A percentile compares a stretch with the other conserved stretches of the same genome.
These are phyloP conservation scores for Malus hybrid DNA, from an alignment of 331 rosid species.

Conservation along the genomic window DNA sequence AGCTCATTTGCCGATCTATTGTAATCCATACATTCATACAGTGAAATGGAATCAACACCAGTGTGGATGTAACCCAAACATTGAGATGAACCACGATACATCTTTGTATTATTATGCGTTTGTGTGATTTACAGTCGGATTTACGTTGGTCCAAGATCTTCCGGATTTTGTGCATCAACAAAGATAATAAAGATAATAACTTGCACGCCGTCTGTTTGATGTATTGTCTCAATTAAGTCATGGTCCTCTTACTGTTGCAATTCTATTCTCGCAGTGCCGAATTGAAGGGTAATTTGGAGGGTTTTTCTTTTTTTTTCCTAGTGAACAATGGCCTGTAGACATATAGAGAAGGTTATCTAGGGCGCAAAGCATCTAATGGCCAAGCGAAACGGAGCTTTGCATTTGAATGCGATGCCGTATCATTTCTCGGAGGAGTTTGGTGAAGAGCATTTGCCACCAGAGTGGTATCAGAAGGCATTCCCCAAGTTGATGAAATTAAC, in stretches of 20 bases:
- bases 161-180: too few relatives aligned
- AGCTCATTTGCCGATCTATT: too few relatives aligned
- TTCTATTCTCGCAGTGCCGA: neutral
- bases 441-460: slow-evolving; percentile 23
- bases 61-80: too few relatives aligned
- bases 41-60: too few relatives aligned
- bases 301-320: neutral
- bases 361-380: neutral
- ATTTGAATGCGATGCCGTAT: slow-evolving; percentile 31
- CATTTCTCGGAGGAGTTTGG: slow-evolving; percentile 37
- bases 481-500: slow-evolving; percentile 37
- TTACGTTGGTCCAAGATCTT: too few relatives aligned
- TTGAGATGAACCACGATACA: too few relatives aligned
- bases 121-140: too few relatives aligned
- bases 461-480: slow-evolving; percentile 45
- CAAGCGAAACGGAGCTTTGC: slow-evolving; percentile 12
- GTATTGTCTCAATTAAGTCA: neutral
- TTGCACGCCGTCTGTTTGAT: slow-evolving; percentile 5
- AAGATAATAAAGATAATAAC: neutral
- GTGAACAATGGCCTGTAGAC: slow-evolving; percentile 3
- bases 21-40: too few relatives aligned
- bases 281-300: neutral
- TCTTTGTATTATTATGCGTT: too few relatives aligned
- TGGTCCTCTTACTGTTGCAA: neutral
- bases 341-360: neutral